Evolutionary conservation across 805 yeast genomes (phyloP), one percentile per base, ranked within the genome.

Genomic region (Cyberlindnera meyerae): DNA sequence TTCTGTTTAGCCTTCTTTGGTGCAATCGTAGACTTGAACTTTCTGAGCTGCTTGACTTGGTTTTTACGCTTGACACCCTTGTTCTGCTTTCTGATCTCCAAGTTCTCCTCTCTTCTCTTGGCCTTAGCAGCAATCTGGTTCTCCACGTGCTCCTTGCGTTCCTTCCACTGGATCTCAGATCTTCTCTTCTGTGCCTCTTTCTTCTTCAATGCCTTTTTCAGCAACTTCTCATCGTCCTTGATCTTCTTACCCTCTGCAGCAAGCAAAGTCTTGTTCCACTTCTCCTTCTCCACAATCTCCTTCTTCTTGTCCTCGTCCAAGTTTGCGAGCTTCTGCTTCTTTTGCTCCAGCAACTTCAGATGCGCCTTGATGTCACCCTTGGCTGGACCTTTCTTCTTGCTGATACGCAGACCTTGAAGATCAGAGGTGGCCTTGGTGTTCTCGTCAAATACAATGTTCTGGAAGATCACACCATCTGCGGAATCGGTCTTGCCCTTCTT

Each of bases 91-190:
- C 96, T 77, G 32, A 85, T 77, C 57, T 81, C 79, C 58, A 93
- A 69, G 57, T 93, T 93, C 51, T 87, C 96, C 53, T 89, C 96
- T 61, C 97, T 78, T 70, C 93, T 82, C 66, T 87, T 85, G 45
- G 75, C 78, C 52, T 82, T 82, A 13, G 81, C 84, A 32, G 78
- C 71, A 35, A 83, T 79, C 26, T 81, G 79, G 49, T 80, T 84
- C 40, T 76, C 75, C 11, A 93, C 96, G 25, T 72, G 72, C 50
- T 80, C 83, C 57, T 84, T 81, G 48, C 99, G 76, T 34, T 90
- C 97, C 47, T 66, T 73, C 99, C 99, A 93, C 61, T 90, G 95
- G 34, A 77, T 66, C 52, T 87, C 95, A 40, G 94, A 82, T 66
- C 80, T 85, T 54, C 84, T 74, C 68, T 93, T 93, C 55, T 73